Evolutionary conservation across 345 rosid species (phyloP).

Genomic region (Populus tremula): DNA sequence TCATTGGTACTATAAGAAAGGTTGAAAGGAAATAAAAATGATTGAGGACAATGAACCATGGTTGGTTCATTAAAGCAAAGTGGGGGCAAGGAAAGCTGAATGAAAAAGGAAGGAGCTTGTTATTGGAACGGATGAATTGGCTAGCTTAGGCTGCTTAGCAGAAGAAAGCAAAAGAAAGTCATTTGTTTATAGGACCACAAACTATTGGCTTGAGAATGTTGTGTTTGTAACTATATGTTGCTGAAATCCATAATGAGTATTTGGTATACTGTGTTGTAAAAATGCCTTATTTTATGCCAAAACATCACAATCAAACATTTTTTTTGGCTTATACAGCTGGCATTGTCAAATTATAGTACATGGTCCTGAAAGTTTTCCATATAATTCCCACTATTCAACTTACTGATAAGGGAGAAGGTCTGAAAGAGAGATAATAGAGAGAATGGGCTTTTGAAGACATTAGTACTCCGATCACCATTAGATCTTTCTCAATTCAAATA

Average conservation of each 20-base stretch:
- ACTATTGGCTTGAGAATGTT: not conserved
- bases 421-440: too few relatives aligned
- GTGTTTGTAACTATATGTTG: not conserved
- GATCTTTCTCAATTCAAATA: too few relatives aligned
- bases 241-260: not conserved
- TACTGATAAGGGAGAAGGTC: too few relatives aligned
- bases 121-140: not conserved
- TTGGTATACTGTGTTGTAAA: not conserved
- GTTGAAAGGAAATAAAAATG: constrained; percentile 15
- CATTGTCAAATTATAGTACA: not conserved
- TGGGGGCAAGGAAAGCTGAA: constrained; percentile 18
- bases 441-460: too few relatives aligned
- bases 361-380: not conserved
- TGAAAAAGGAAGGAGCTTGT: constrained; percentile 6
- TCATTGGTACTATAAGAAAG: not conserved
- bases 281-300: not conserved
- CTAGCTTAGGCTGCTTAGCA: not conserved
- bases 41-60: not conserved
- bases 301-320: not conserved
- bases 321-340: not conserved
- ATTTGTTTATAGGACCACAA: not conserved
- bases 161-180: not conserved
- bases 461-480: too few relatives aligned
- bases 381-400: too few relatives aligned
- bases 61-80: constrained; percentile 13